Conservation (phyloP, 345 rosid genomes). For the Lumnitzera littorea region DNA sequence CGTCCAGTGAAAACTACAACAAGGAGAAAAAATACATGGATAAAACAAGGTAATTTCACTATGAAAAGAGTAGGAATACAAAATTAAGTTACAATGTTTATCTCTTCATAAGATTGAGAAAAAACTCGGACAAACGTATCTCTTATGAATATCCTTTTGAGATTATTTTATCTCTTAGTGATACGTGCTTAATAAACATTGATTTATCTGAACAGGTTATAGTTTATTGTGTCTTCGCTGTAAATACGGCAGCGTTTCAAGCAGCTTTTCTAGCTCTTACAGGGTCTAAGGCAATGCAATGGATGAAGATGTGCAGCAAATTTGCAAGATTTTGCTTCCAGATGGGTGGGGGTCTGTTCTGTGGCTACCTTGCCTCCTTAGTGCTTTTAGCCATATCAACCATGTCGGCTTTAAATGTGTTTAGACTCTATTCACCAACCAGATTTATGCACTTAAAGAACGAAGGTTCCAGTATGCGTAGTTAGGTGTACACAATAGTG, state of each 20-base stretch:
- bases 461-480: background rate
- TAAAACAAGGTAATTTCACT: too few species aligned
- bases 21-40: too few species aligned
- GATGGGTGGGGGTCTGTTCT: constrained; percentile 39
- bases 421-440: constrained; percentile 55
- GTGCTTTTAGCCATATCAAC: constrained; percentile 31
- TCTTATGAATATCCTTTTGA: too few species aligned
- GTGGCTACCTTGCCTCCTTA: constrained; percentile 23
- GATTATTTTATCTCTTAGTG: too few species aligned
- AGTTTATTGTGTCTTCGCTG: constrained; percentile 41
- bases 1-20: too few species aligned
- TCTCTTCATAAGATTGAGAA: too few species aligned
- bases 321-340: constrained; percentile 65
- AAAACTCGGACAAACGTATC: too few species aligned
- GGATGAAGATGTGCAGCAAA: constrained; percentile 66
- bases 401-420: constrained; percentile 59
- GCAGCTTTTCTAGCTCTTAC: constrained; percentile 35
- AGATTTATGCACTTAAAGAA: constrained; percentile 34
- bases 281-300: constrained; percentile 45
- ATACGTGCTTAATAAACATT: too few species aligned
- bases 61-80: too few species aligned
- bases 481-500: too few species aligned
- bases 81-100: too few species aligned
- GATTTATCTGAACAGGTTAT: constrained; percentile 22
- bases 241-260: constrained; percentile 30